A percentile compares a stretch with the other conserved stretches of the same genome.
These are phyloP conservation scores for Persicaria tinctoria DNA, from an alignment of 148 eudicot species.

Conservation along the genomic window DNA sequence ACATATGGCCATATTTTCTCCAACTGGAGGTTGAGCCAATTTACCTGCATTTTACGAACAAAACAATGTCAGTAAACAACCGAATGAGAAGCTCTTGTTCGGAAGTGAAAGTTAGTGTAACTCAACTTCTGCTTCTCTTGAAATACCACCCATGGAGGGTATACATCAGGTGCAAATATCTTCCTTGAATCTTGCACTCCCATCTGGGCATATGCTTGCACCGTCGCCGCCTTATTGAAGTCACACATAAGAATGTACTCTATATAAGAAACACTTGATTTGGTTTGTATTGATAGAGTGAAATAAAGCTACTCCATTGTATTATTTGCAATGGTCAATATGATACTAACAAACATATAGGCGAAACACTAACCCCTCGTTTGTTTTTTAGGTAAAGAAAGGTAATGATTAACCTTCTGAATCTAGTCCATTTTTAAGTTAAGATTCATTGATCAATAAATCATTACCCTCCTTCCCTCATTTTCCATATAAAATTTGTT, in stretches of 20 bases:
- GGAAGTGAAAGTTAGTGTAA: not conserved
- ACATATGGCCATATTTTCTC: constrained; percentile 85
- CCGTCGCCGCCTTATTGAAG: constrained; percentile 42
- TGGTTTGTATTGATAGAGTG: not conserved
- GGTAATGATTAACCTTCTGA: no score
- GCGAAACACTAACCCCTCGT: no score
- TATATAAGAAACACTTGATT: not conserved
- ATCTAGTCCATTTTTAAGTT: no score
- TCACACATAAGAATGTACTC: not conserved
- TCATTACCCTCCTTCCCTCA: no score
- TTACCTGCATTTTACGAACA: constrained; percentile 40
- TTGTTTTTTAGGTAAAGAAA: no score
- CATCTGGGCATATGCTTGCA: constrained; percentile 61
- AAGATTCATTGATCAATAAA: no score
- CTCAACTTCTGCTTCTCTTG: constrained; percentile 66
- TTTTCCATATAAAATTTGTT: no score
- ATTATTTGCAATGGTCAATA: not conserved
- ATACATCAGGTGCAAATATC: constrained; percentile 44
- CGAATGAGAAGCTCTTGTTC: not conserved
- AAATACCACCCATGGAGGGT: constrained; percentile 81
- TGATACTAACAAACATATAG: not conserved
- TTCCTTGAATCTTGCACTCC: constrained; percentile 68
- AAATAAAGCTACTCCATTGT: not conserved
- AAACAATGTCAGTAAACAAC: not conserved
- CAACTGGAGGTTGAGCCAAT: constrained; percentile 68